Conservation (phyloP, 768 basidiomycete species). For the Hericium alpestre region DNA sequence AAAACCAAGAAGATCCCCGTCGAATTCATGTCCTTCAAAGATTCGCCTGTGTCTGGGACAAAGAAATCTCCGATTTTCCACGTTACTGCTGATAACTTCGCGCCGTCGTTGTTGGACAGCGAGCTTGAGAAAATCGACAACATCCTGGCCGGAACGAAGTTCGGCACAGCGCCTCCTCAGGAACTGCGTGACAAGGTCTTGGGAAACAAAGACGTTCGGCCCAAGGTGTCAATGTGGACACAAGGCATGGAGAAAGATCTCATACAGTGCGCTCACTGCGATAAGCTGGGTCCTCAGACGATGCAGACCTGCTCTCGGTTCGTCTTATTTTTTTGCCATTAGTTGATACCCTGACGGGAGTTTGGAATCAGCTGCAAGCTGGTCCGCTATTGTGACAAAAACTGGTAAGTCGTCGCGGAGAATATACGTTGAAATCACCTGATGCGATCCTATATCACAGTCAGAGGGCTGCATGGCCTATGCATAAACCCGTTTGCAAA, state of each 20-base stretch:
- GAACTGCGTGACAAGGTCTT: conserved; percentile 13
- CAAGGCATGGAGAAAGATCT: conserved; percentile 12
- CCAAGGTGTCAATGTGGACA: conserved; percentile 4
- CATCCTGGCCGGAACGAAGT: conserved; percentile 5
- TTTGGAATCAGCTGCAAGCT: conserved; percentile 13
- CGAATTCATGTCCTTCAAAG: conserved; percentile 1
- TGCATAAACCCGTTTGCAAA: conserved; percentile 14
- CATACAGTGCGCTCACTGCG: conserved; percentile 16
- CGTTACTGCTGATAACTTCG: conserved; percentile 16
- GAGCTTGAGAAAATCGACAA: conserved; percentile 24
- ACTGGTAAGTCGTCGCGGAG: conserved; percentile 12
- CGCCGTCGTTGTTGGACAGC: conserved; percentile 15
- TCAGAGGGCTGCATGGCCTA: background rate
- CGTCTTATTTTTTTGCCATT: background rate
- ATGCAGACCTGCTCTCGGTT: conserved; percentile 11
- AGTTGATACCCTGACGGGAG: background rate
- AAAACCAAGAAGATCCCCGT: background rate
- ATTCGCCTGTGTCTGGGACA: conserved; percentile 8
- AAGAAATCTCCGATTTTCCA: conserved; percentile 15
- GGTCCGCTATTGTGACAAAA: conserved; percentile 16
- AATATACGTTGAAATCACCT: background rate
- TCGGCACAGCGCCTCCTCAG: conserved; percentile 4
- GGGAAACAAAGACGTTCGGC: conserved; percentile 12
- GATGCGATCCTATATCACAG: background rate
- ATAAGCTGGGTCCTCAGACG: conserved; percentile 6